Evolutionary conservation across 441 rosid genomes (phyloP), one percentile per base, ranked within the genome.

Genomic region (Brassica balearica): DNA sequence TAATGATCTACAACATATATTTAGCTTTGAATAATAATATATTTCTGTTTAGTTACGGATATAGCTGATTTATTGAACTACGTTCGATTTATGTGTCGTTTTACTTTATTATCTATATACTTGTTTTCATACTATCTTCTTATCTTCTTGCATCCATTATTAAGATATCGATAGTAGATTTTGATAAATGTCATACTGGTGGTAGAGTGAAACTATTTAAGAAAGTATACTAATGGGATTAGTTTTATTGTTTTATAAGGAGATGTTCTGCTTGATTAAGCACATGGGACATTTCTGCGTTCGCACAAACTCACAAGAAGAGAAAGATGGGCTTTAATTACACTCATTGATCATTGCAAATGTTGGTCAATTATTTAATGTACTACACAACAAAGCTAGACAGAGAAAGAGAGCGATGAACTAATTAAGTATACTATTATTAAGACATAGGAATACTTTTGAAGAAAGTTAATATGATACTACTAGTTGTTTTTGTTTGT

Each of bases 221-320:
- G 51, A 43, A 43, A 55, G 61, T 55, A 55, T 23, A 55, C 61
- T 17, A 55, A 8, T 3, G 19, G 10, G 14, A 55, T 55, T 71
- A 20, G 29, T 71, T 41, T 72, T 58, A 23, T 60, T 25, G 17
- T 48, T 48, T 48, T 48, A n/a, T 15, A n/a, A 46, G 29, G 2
- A 74, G 62, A 14, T 38, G 63, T 11, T 67, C 6, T 32, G 65
- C 29, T 68, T 74, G 61, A 74, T 79, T 69, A 79, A 74, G 78
- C 82, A 79, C 82, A 79, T 79, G 82, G 82, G 82, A 79, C 78
- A 79, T 73, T 73, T 79, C 74, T 73, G 82, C 58, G 20, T 73
- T 73, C 69, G 82, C 82, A 79, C 82, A 73, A 79, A 74, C 78
- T 79, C 82, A 61, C 69, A 68, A 59, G 69, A 14, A 19, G 56